phyloP scores from a whole-genome alignment of 2,329 filamentous ascomycete genomes.

The Ophioceras dolichostomum region DNA sequence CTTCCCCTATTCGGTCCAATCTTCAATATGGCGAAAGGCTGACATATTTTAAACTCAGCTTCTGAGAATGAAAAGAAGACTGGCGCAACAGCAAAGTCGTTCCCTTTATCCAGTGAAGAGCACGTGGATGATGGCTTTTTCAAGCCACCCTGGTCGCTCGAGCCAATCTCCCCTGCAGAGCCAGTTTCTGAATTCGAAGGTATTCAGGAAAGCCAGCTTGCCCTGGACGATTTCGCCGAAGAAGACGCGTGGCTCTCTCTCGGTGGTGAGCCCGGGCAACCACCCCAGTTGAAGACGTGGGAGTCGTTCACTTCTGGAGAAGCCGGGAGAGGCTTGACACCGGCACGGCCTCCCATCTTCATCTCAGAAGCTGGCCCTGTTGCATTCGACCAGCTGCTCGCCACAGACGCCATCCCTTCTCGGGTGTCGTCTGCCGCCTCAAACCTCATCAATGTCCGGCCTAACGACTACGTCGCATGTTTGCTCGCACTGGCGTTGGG shows the following conservation, averaged over 20 bases:
- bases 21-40: too few relatives aligned
- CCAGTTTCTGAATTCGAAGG: not conserved
- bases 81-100: too few relatives aligned
- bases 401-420: constrained; percentile 25
- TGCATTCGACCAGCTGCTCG: constrained; percentile 52
- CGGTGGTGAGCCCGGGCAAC: constrained; percentile 8
- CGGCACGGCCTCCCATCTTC: too few relatives aligned
- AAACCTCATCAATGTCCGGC: constrained; percentile 26
- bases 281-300: constrained; percentile 51
- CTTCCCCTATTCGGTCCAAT: too few relatives aligned
- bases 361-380: constrained; percentile 56
- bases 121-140: constrained; percentile 31
- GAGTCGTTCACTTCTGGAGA: constrained; percentile 57
- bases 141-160: constrained; percentile 22
- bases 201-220: constrained; percentile 3
- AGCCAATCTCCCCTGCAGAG: not conserved
- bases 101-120: too few relatives aligned
- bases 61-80: too few relatives aligned
- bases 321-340: too few relatives aligned
- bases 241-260: constrained; percentile 37
- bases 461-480: too few relatives aligned
- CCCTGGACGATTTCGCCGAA: constrained; percentile 3
- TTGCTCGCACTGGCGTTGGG: constrained; percentile 59
- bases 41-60: too few relatives aligned
- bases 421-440: constrained; percentile 22